Conservation (phyloP, 176 grass and related monocot genomes). For the Triticum timopheevii region DNA sequence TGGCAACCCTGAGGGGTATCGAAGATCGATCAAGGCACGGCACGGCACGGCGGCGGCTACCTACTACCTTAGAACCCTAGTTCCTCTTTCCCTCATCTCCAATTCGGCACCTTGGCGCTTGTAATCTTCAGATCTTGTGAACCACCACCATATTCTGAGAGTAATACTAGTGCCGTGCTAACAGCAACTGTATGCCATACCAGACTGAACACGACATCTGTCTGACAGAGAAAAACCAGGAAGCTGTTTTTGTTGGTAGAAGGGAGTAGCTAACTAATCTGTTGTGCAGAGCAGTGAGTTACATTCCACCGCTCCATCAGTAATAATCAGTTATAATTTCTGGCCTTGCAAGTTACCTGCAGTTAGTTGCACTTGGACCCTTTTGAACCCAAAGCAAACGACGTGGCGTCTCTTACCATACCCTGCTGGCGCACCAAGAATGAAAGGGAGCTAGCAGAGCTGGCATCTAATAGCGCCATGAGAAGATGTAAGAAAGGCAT, state of each 20-base stretch:
- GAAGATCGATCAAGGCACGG: no score
- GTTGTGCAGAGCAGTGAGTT: background rate
- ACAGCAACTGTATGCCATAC: no score
- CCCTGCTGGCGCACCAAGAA: background rate
- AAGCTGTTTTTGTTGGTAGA: background rate
- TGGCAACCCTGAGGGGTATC: no score
- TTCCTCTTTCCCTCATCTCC: no score
- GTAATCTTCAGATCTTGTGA: no score
- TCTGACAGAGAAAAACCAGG: background rate
- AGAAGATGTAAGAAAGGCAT: no score
- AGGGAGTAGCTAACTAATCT: background rate
- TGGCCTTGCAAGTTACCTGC: slow-evolving; percentile 29
- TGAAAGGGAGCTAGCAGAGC: background rate
- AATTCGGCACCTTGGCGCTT: no score
- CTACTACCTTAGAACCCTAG: no score
- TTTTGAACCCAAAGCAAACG: background rate
- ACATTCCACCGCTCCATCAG: no score
- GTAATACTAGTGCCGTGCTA: no score
- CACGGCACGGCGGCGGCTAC: no score
- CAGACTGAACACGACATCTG: background rate
- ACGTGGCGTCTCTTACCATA: background rate
- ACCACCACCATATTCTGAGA: no score
- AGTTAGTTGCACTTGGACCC: background rate
- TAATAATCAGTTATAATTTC: background rate
- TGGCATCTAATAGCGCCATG: background rate